A percentile compares a stretch with the other conserved stretches of the same genome.
phyloP scores from a whole-genome alignment of 805 yeast species.

The Metschnikowia sp. region DNA sequence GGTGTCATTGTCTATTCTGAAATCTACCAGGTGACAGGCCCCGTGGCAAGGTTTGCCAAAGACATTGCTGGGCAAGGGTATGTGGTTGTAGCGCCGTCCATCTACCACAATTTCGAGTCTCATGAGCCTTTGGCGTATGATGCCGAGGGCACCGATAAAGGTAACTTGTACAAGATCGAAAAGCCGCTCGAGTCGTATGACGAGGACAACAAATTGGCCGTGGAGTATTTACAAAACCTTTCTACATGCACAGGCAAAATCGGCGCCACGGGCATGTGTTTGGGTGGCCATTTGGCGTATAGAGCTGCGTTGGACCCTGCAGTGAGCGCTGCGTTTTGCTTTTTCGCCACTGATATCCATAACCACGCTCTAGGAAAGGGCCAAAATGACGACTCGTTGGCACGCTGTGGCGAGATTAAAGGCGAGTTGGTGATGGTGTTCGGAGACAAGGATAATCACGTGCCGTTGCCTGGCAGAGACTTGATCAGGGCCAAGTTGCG shows the following conservation, averaged over 20 bases:
- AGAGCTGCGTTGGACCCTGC: conserved; percentile 63
- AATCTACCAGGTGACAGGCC: conserved; percentile 81
- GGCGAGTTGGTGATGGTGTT: conserved; percentile 66
- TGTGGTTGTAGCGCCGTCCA: conserved; percentile 75
- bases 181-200: conserved; percentile 72
- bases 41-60: conserved; percentile 73
- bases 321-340: conserved; percentile 66
- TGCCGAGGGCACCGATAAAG: conserved; percentile 69
- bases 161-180: conserved; percentile 61
- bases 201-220: conserved; percentile 63
- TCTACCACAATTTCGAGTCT: conserved; percentile 69
- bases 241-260: conserved; percentile 67
- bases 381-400: conserved; percentile 60
- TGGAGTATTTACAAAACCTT: conserved; percentile 57
- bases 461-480: conserved; percentile 74
- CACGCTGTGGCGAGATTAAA: conserved; percentile 50
- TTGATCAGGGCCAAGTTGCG: conserved; percentile 60
- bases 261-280: conserved; percentile 86
- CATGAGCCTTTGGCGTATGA: conserved; percentile 69
- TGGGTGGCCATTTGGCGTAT: conserved; percentile 80
- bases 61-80: conserved; percentile 78
- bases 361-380: conserved; percentile 63
- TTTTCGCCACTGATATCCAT: conserved; percentile 81
- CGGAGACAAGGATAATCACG: conserved; percentile 78
- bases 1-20: conserved; percentile 78